Percentiles rank a stretch among this genome's conserved stretches.
These are phyloP conservation scores for Neckera pumila DNA, from an alignment of 225 moss, liverwort and hornwort genomes.

Conservation along the genomic window DNA sequence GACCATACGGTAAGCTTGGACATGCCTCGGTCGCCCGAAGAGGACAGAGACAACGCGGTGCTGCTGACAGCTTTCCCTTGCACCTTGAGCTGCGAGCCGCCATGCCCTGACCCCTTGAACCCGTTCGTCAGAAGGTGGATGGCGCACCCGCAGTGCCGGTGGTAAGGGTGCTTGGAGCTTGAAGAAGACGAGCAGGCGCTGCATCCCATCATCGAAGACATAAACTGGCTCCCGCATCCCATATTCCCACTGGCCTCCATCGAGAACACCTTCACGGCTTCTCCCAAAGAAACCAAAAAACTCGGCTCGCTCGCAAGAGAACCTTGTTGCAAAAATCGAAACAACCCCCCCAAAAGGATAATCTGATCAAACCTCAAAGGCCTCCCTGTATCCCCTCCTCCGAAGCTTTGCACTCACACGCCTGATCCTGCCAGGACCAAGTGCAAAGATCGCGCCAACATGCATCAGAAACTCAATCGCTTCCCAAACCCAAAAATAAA, in stretches of 20 bases:
- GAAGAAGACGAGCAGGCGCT: conserved; percentile 42
- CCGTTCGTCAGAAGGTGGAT: conserved; percentile 39
- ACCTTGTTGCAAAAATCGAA: neutral
- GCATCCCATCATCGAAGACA: conserved; percentile 26
- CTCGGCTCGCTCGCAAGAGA: neutral
- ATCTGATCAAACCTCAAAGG: neutral
- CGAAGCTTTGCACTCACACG: neutral
- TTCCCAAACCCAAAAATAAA: neutral
- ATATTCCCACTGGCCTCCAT: conserved; percentile 35
- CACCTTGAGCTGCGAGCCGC: conserved; percentile 35
- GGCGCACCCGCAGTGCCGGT: conserved; percentile 42
- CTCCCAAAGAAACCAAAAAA: neutral
- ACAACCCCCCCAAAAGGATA: neutral
- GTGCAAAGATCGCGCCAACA: neutral
- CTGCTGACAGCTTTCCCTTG: conserved; percentile 1
- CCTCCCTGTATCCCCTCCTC: conserved; percentile 15
- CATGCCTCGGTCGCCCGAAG: conserved; percentile 33
- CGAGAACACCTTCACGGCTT: neutral
- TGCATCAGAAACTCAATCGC: conserved; percentile 7
- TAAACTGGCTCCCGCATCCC: conserved; percentile 13
- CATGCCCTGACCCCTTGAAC: conserved; percentile 21
- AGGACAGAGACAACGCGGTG: neutral
- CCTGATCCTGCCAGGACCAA: conserved; percentile 17
- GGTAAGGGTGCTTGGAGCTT: conserved; percentile 36
- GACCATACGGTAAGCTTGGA: conserved; percentile 39